Base-by-base conservation (phyloP, 225 moss, liverwort and hornwort genomes). In the Physcomitrellopsis africana region DNA sequence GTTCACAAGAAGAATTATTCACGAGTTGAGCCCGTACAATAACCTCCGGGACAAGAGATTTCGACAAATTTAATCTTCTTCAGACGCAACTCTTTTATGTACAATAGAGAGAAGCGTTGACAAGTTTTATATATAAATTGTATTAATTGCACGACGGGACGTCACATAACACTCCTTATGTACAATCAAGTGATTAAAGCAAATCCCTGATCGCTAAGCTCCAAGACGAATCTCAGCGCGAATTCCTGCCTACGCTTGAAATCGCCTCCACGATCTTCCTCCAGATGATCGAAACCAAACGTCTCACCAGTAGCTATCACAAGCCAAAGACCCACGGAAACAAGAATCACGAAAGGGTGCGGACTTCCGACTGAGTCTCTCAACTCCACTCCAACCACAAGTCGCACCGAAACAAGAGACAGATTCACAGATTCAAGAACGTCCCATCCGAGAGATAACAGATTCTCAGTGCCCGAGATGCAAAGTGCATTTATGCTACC, bases 31-130 rank as follows among this genome's bases (percentile, higher is more conserved):
- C 66, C 26, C 71, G 63, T 37, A 32, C 19, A 64, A 68, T 5
- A 37, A 72, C 70, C 23, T 77, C 46, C 27, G 16, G 51, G 49
- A 72, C 78, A 72, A 73, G 67, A 70, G 74, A 67, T 81, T 81
- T 84, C 81, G 84, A 73, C 87, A 73, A 79, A 87, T 79, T 81
- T 54, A 41, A 5, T 20, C 74, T 76, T 64, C 43, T 48, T 46
- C 32, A 49, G 55, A 19, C 67, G 72, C 78, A 65, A 46, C 37
- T 42, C 53, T 72, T 22, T 63, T 72, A 75, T 43, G 24, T 80
- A 58, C 26, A 63, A 54, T 51, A 72, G 8, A 45, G 8, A 56
- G 16, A 29, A 37, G 62, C 53, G 51, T 44, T 69, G 41, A 44
- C 72, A n/a, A 37, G 16, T 47, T 8, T 14, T 72, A 42, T 79